Evolutionary conservation across 331 rosid genomes (phyloP), one percentile per base, ranked within the genome.

Genomic region (Malus hybrid): DNA sequence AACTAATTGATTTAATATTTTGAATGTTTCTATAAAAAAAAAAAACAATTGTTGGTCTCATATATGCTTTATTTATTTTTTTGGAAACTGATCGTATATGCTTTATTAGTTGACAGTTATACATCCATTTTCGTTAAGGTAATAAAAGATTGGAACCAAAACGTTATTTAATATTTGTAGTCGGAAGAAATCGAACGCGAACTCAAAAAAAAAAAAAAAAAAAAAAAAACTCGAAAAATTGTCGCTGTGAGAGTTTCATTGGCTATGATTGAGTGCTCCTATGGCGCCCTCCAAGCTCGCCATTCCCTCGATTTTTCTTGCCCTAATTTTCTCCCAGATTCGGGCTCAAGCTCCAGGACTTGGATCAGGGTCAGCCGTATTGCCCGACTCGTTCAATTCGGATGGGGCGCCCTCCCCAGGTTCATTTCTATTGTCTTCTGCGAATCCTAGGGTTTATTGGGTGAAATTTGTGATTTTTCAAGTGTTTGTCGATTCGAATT

Each of bases 241-340:
- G 14, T n/a, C 15, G 60, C 39, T 61, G 50, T 5, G 39, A 28
- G 29, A 76, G 90, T 85, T 84, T 81, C 72, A 83, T 79, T 80
- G 90, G 88, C 87, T 85, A 82, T 79, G 79, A 78, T 73, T 81
- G 70, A 73, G 27, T 72, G 69, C 39, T 67, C 82, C 29, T 69
- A 93, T 94, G 99, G 92, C 95, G 90, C 85, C 86, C 75, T 52
- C 87, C 73, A 91, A 85, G 90, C 82, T 86, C 77, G 68, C 83
- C 77, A 36, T 75, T 71, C 36, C 87, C 60, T 76, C 89, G 3
- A 76, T 91, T 68, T 80, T 86, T 61, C 60, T 86, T n/a, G 81
- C 91, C 83, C 87, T 94, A 76, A 61, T 87, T 78, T 63, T 80
- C 79, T 27, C 73, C 9, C 55, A 48, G 68, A 80, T 71, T 54